These are phyloP conservation scores for Hymenoscyphus scutula DNA, from an alignment of 2,329 filamentous ascomycete species.

Conservation along the genomic window DNA sequence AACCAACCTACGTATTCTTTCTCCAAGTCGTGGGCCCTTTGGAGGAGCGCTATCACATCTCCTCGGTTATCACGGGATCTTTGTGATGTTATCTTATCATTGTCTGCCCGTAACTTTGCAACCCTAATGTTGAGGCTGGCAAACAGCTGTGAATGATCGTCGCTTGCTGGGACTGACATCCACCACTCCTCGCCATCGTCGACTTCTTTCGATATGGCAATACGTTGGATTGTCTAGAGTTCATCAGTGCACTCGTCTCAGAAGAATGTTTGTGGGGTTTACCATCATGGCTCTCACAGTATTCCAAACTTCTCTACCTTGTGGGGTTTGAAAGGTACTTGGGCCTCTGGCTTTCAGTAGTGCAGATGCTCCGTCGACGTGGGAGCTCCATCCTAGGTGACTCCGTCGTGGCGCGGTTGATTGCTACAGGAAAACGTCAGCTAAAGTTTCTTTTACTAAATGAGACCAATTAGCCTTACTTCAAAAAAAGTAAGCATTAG, in stretches of 20 bases:
- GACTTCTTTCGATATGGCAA: constrained; percentile 50
- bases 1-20: constrained; percentile 52
- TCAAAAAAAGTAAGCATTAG: constrained; percentile 60
- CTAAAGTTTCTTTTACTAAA: background rate
- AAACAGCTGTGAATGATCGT: constrained; percentile 47
- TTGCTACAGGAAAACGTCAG: constrained; percentile 33
- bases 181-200: constrained; percentile 55
- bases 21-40: constrained; percentile 50
- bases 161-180: constrained; percentile 51
- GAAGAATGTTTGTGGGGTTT: constrained; percentile 19
- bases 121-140: constrained; percentile 49
- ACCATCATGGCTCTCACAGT: constrained; percentile 60
- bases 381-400: constrained; percentile 57
- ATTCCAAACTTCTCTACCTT: constrained; percentile 55
- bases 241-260: constrained; percentile 45
- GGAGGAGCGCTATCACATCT: constrained; percentile 50
- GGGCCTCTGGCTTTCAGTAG: constrained; percentile 54
- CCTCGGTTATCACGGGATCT: constrained; percentile 47
- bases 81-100: constrained; percentile 44
- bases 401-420: constrained; percentile 52
- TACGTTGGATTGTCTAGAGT: constrained; percentile 55
- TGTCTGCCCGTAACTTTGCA: constrained; percentile 52
- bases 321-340: constrained; percentile 49
- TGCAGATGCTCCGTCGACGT: constrained; percentile 58
- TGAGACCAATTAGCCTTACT: constrained; percentile 32